These are phyloP conservation scores for Aspergillus fijiensis DNA, from an alignment of 2,329 filamentous ascomycete genomes.

Conservation along the genomic window DNA sequence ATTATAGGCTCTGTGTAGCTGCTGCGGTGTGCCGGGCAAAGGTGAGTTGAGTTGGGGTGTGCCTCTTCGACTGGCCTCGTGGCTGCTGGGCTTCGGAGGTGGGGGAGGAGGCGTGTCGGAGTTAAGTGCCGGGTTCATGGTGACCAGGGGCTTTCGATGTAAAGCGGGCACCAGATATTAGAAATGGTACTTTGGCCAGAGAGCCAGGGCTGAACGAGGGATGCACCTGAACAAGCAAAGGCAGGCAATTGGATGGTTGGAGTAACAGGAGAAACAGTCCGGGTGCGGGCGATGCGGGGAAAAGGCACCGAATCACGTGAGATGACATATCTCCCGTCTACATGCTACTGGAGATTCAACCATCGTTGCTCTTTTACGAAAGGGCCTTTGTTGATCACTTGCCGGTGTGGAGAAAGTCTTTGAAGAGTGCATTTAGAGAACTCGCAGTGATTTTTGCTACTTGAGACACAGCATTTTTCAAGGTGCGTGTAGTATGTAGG, in stretches of 20 bases:
- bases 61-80: constrained; percentile 65
- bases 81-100: constrained; percentile 69
- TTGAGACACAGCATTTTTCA: neutral
- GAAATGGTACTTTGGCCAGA: neutral
- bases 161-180: neutral
- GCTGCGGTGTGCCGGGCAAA: constrained; percentile 45
- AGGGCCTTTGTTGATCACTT: neutral
- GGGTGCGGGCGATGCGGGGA: constrained; percentile 3
- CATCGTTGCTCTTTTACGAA: neutral
- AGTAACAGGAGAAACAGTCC: neutral
- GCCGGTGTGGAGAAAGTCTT: neutral
- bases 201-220: neutral
- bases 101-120: constrained; percentile 64
- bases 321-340: neutral
- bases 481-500: neutral
- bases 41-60: constrained; percentile 58
- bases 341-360: too few relatives aligned
- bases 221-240: neutral
- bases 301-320: neutral
- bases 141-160: constrained; percentile 11
- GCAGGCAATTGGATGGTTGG: constrained; percentile 4
- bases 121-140: constrained; percentile 39
- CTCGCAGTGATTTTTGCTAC: neutral
- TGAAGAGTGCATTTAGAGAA: neutral
- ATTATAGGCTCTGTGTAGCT: constrained; percentile 29